Percentiles rank a stretch among this genome's conserved stretches.
Conservation (phyloP, 2,329 filamentous ascomycete genomes). For the Claviceps sp. region DNA sequence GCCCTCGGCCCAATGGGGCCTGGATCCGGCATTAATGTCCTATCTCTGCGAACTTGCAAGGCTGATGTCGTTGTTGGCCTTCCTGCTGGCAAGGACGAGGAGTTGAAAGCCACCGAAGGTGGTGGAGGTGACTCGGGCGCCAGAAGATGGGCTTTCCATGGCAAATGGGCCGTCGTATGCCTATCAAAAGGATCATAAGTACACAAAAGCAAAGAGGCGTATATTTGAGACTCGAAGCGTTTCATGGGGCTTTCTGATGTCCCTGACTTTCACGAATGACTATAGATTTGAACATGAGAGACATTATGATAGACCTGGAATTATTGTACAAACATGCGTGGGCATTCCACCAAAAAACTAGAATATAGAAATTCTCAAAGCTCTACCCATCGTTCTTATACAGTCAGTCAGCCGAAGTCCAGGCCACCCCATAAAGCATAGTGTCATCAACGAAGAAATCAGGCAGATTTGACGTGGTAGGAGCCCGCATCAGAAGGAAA, state of each 20-base stretch:
- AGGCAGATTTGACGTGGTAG: background rate
- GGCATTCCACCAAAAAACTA: background rate
- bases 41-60: slow-evolving; percentile 89
- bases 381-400: background rate
- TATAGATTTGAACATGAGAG: slow-evolving; percentile 1
- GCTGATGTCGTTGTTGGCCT: slow-evolving; percentile 90
- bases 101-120: slow-evolving; percentile 51
- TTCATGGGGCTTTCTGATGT: background rate
- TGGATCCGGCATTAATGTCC: slow-evolving; percentile 66
- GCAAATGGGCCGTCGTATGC: slow-evolving; percentile 89
- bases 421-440: background rate
- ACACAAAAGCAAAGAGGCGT: background rate
- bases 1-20: slow-evolving; percentile 79
- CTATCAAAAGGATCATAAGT: slow-evolving; percentile 20
- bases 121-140: slow-evolving; percentile 58
- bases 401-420: background rate
- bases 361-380: background rate
- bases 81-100: slow-evolving; percentile 69
- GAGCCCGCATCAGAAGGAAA: slow-evolving; percentile 1
- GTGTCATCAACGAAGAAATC: no score
- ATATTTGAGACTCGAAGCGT: background rate
- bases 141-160: slow-evolving; percentile 87
- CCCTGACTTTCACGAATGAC: slow-evolving; percentile 2
- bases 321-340: background rate
- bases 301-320: slow-evolving; percentile 1